Evolutionary conservation across 306 rosid genomes (phyloP).

Genomic region (Castanea mollissima): DNA sequence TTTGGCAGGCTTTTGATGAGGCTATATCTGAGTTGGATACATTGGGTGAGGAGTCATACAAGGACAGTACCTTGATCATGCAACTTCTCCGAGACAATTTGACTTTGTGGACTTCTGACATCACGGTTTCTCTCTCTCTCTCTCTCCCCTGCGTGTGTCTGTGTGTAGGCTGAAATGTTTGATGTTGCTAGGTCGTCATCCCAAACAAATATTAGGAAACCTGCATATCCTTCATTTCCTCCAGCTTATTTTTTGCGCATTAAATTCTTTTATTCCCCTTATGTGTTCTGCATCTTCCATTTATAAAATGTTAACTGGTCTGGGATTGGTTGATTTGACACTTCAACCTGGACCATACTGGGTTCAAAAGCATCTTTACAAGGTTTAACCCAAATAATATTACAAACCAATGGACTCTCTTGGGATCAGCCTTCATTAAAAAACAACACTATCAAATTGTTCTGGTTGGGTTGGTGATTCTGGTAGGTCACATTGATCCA

Average conservation of each 20-base stretch:
- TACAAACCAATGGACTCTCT: background rate
- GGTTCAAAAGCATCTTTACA: background rate
- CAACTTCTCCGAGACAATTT: slow-evolving; percentile 95
- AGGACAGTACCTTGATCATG: slow-evolving; percentile 96
- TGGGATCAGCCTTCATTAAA: background rate
- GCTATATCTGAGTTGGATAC: slow-evolving; percentile 94
- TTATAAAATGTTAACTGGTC: background rate
- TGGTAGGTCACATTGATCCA: background rate
- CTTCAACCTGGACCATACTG: background rate
- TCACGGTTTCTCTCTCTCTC: slow-evolving; percentile 53
- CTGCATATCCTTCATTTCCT: background rate
- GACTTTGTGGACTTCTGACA: slow-evolving; percentile 95
- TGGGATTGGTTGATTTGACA: background rate
- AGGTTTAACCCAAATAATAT: background rate
- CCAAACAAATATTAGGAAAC: background rate
- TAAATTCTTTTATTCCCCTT: background rate
- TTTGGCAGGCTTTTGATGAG: slow-evolving; percentile 85
- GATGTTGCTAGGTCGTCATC: background rate
- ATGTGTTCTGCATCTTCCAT: background rate
- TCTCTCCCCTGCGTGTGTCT: background rate
- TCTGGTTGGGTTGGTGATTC: background rate
- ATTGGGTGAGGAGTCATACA: slow-evolving; percentile 93
- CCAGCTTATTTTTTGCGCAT: background rate
- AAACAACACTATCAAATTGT: background rate
- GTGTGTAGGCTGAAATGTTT: background rate